These are phyloP conservation scores for Hypoxylon sp. DNA, from an alignment of 2,329 filamentous ascomycete species.

Conservation along the genomic window DNA sequence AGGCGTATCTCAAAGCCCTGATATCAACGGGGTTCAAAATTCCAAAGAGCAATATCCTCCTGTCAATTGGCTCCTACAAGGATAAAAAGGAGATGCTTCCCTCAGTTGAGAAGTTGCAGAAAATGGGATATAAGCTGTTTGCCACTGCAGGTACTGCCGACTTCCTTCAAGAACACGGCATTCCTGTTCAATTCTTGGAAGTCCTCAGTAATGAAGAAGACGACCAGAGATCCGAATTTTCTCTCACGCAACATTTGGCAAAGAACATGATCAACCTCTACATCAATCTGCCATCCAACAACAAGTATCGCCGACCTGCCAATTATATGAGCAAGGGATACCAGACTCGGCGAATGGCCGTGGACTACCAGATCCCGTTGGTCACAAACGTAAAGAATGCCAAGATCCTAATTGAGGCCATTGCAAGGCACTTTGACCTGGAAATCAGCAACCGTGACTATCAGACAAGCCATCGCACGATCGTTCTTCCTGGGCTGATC, in stretches of 20 bases:
- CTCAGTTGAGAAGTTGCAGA: slow-evolving; percentile 88
- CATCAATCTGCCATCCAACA: slow-evolving; percentile 99
- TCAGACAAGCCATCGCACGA: slow-evolving; percentile 87
- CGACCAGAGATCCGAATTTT: slow-evolving; percentile 95
- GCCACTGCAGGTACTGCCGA: slow-evolving; percentile 97
- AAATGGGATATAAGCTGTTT: slow-evolving; percentile 94
- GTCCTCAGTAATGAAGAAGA: slow-evolving; percentile 83
- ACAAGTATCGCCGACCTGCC: slow-evolving; percentile 94
- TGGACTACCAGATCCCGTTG: slow-evolving; percentile 95
- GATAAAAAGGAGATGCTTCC: slow-evolving; percentile 98
- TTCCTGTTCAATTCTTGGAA: slow-evolving; percentile 94
- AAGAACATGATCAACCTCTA: slow-evolving; percentile 99
- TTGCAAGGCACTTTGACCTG: slow-evolving; percentile 89
- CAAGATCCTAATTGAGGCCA: slow-evolving; percentile 95
- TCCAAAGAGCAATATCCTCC: slow-evolving; percentile 92
- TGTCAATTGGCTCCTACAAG: slow-evolving; percentile 97
- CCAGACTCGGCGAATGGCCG: slow-evolving; percentile 95
- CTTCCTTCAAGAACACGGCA: slow-evolving; percentile 92
- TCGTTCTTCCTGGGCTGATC: slow-evolving; percentile 81
- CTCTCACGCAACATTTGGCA: slow-evolving; percentile 93
- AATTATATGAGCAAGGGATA: slow-evolving; percentile 99
- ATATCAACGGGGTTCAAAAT: slow-evolving; percentile 97
- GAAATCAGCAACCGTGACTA: slow-evolving; percentile 88
- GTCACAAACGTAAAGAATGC: slow-evolving; percentile 99
- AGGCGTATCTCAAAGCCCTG: slow-evolving; percentile 96